Percentiles rank a stretch among this genome's conserved stretches.
Conservation (phyloP, 139 green algal genomes). For the Closterium sp. region DNA sequence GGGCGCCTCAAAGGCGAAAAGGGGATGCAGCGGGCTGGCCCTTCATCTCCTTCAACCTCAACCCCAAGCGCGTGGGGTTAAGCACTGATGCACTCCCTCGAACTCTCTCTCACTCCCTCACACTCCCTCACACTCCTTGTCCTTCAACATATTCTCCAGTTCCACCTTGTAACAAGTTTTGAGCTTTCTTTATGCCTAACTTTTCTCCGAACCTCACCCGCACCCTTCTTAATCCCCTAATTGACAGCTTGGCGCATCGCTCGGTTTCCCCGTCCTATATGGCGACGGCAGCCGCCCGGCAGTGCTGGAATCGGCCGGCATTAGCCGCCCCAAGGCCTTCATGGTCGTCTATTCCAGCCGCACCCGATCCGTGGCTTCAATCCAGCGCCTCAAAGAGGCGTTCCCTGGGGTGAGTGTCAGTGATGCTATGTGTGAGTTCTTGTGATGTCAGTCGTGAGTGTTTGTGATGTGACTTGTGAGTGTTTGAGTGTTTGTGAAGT, state of each 20-base stretch:
- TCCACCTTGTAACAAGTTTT: background rate
- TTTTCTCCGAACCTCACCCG: no score
- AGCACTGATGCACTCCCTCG: no score
- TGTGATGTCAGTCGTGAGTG: no score
- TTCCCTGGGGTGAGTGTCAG: constrained; percentile 48
- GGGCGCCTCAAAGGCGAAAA: no score
- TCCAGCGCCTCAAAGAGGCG: constrained; percentile 59
- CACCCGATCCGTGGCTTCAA: constrained; percentile 58
- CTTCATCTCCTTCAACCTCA: constrained; percentile 85
- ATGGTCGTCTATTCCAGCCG: constrained; percentile 73
- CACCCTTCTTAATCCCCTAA: no score
- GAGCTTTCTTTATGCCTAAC: no score
- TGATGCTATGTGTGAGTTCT: no score
- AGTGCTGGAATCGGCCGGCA: constrained; percentile 77
- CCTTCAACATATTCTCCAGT: no score
- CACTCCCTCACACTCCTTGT: no score
- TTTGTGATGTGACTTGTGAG: no score
- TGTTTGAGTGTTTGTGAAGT: no score
- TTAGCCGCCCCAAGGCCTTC: constrained; percentile 67
- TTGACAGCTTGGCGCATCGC: background rate
- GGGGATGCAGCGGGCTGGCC: constrained; percentile 39
- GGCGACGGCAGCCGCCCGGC: constrained; percentile 70
- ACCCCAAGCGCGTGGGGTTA: constrained; percentile 64
- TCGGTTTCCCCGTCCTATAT: constrained; percentile 59
- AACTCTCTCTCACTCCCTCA: no score